Conservation (phyloP, 2,329 filamentous ascomycete genomes). For the Cladosporium austrohemisphaericum region DNA sequence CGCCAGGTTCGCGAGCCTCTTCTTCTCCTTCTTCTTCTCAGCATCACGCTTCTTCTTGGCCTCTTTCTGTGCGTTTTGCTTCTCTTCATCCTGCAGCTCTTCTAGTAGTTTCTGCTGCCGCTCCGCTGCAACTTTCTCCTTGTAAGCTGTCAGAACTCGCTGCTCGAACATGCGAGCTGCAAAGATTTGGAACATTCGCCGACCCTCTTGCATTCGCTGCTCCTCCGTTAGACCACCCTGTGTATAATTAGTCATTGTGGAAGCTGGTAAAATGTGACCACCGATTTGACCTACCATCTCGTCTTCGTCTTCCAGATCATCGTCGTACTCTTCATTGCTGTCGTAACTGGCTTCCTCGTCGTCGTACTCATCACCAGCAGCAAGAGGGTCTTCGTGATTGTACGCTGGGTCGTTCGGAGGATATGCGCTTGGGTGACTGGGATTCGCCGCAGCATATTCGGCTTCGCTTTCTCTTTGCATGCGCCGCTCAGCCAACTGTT, state of each 20-base stretch:
- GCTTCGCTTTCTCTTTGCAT: slow-evolving; percentile 97
- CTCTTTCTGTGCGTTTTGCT: slow-evolving; percentile 71
- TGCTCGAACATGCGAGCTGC: slow-evolving; percentile 99
- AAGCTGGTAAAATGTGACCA: slow-evolving; percentile 16
- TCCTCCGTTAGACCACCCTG: slow-evolving; percentile 97
- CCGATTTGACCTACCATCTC: slow-evolving; percentile 51
- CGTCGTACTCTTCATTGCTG: slow-evolving; percentile 61
- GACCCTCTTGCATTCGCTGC: slow-evolving; percentile 97
- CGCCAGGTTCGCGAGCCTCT: slow-evolving; percentile 79
- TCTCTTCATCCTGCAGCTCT: slow-evolving; percentile 82
- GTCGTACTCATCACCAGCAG: slow-evolving; percentile 72
- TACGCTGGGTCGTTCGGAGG: slow-evolving; percentile 43
- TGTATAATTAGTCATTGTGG: slow-evolving; percentile 37
- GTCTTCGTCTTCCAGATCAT: slow-evolving; percentile 57
- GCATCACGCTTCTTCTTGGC: slow-evolving; percentile 93
- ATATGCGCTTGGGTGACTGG: slow-evolving; percentile 46
- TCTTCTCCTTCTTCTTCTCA: slow-evolving; percentile 92
- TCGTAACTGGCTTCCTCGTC: slow-evolving; percentile 68
- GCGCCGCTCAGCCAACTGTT: slow-evolving; percentile 91
- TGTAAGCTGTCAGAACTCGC: slow-evolving; percentile 91
- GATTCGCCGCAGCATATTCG: slow-evolving; percentile 60
- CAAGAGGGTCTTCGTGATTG: slow-evolving; percentile 66
- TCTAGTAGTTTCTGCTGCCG: slow-evolving; percentile 86
- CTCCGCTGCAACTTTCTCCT: slow-evolving; percentile 92
- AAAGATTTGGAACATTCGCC: slow-evolving; percentile 99